Percentiles rank a stretch among this genome's conserved stretches.
Conservation (phyloP, 23 red algal species). For the Gracilaria vermiculophylla region DNA sequence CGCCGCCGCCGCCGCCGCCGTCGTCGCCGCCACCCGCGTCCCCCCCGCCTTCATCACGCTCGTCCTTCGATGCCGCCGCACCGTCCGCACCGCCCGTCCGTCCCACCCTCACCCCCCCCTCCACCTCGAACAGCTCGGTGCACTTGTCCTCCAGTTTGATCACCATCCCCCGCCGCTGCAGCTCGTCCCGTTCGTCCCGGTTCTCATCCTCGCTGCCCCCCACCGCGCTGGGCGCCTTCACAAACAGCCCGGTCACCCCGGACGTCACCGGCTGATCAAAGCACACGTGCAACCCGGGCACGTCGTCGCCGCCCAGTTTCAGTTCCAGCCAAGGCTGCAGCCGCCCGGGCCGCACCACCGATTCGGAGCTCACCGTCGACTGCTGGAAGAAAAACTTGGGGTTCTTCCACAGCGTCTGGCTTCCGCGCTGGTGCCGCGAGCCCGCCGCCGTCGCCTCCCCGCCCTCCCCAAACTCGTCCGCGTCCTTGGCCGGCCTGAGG, state of each 20-base stretch:
- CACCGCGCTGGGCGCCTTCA: not conserved
- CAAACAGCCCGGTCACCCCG: slow-evolving; percentile 28
- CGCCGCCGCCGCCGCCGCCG: too few species aligned
- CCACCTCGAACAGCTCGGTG: not conserved
- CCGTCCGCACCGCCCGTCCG: too few species aligned
- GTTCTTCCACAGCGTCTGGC: not conserved
- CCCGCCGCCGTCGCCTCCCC: not conserved
- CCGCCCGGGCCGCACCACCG: not conserved
- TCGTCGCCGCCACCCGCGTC: too few species aligned
- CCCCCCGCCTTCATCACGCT: too few species aligned
- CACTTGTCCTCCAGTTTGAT: slow-evolving; percentile 1
- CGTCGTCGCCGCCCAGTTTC: not conserved
- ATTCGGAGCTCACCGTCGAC: not conserved
- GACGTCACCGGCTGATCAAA: slow-evolving; percentile 48
- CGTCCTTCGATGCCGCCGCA: not conserved
- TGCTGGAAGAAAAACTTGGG: slow-evolving; percentile 10
- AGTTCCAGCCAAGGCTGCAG: slow-evolving; percentile 27
- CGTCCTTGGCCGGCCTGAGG: not conserved
- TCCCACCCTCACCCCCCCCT: not conserved
- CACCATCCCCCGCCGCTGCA: not conserved
- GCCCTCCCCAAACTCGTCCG: not conserved
- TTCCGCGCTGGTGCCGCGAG: not conserved
- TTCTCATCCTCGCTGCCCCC: slow-evolving; percentile 6
- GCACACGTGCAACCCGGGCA: slow-evolving; percentile 5
- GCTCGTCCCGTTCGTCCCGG: not conserved